Evolutionary conservation across 495 filamentous ascomycete genomes (phyloP).

Genomic region (Tricharina praecox): DNA sequence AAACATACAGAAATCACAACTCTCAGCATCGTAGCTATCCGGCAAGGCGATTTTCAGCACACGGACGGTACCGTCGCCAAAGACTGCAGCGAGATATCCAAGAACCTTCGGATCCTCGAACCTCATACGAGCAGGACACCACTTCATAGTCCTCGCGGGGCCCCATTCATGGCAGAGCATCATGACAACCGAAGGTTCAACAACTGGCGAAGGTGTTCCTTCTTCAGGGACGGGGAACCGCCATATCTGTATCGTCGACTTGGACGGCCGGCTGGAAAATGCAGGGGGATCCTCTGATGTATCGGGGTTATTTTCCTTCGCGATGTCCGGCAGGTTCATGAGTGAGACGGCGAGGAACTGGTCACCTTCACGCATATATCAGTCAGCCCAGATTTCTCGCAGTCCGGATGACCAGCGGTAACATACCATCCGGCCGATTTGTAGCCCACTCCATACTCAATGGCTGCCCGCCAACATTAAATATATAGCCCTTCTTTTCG

Average conservation of each 20-base stretch:
- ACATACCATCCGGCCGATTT: constrained; percentile 16
- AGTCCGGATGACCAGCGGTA: too few species aligned
- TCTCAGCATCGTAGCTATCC: constrained; percentile 13
- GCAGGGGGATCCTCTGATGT: constrained; percentile 8
- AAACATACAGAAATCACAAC: neutral
- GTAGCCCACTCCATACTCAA: constrained; percentile 23
- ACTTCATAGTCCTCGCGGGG: constrained; percentile 39
- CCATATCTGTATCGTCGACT: constrained; percentile 25
- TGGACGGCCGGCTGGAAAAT: constrained; percentile 13
- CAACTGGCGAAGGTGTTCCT: constrained; percentile 26
- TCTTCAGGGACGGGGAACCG: constrained; percentile 27
- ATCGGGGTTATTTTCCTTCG: too few species aligned
- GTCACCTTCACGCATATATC: constrained; percentile 13
- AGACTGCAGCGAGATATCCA: constrained; percentile 46
- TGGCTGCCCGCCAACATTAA: constrained; percentile 23
- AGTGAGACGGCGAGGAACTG: constrained; percentile 26
- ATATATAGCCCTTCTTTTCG: constrained; percentile 15
- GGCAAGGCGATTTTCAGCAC: constrained; percentile 37
- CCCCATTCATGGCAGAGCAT: constrained; percentile 50
- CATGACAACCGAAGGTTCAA: constrained; percentile 21
- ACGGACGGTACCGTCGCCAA: constrained; percentile 43
- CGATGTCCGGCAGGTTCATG: too few species aligned
- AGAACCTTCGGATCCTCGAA: constrained; percentile 31
- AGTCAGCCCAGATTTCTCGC: too few species aligned
- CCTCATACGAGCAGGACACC: constrained; percentile 40